Conservation (phyloP, 2,329 filamentous ascomycete genomes). For the Apiospora koreana region DNA sequence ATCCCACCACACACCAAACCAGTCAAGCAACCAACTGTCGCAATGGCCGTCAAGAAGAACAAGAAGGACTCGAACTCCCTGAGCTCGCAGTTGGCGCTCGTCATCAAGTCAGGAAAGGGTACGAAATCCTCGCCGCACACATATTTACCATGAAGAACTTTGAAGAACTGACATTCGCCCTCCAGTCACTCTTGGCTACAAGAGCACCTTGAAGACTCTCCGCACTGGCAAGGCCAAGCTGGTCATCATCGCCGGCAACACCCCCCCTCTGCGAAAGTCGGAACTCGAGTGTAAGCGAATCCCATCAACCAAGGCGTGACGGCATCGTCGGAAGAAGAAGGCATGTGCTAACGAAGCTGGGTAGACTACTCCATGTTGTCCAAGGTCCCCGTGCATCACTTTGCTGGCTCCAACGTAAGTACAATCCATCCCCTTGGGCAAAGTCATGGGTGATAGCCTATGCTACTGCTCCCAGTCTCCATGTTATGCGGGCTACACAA, state of each 20-base stretch:
- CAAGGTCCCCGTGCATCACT: constrained; percentile 97
- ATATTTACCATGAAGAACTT: constrained; percentile 41
- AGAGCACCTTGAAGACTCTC: constrained; percentile 85
- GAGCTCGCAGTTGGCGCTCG: constrained; percentile 46
- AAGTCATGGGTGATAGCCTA: constrained; percentile 5
- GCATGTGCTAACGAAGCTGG: background rate
- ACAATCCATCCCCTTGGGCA: constrained; percentile 14
- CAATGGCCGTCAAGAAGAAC: constrained; percentile 74
- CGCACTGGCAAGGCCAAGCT: constrained; percentile 95
- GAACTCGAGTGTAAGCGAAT: constrained; percentile 68
- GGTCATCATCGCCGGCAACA: constrained; percentile 82
- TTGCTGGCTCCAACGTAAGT: constrained; percentile 98
- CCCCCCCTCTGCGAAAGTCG: constrained; percentile 94
- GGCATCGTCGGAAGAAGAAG: background rate
- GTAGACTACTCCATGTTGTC: constrained; percentile 84
- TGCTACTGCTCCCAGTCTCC: constrained; percentile 9
- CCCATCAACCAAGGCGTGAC: background rate
- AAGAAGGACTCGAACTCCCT: constrained; percentile 85
- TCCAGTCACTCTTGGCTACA: constrained; percentile 84
- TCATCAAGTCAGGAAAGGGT: constrained; percentile 56
- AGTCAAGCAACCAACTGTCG: constrained; percentile 40
- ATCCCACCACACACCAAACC: background rate
- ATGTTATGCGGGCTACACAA: background rate
- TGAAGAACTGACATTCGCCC: constrained; percentile 44
- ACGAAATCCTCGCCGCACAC: background rate